Evolutionary conservation across 176 grass and related monocot species (phyloP).

Genomic region (Cymbopogon citratus): DNA sequence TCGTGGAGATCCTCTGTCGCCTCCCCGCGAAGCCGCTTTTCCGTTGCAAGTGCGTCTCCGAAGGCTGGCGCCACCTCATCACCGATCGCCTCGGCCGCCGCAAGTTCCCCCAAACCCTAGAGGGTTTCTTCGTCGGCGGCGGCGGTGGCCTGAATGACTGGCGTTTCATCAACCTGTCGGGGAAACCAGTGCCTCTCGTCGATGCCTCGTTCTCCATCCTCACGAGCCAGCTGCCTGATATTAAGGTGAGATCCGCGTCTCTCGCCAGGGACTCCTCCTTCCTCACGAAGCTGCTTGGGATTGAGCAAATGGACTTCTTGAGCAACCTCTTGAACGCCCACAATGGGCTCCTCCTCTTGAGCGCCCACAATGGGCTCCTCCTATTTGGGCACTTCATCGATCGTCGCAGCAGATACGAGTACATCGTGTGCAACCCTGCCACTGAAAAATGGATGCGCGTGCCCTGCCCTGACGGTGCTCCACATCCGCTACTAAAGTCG

Average conservation of each 20-base stretch:
- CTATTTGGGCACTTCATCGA: not conserved
- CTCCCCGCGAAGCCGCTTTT: not conserved
- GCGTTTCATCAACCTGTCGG: not conserved
- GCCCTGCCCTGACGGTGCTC: not conserved
- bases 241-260: too few species aligned
- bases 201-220: not conserved
- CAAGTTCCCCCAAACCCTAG: not conserved
- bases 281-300: not conserved
- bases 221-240: not conserved
- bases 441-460: not conserved
- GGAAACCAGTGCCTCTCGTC: not conserved
- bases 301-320: not conserved
- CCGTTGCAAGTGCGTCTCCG: not conserved
- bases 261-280: too few species aligned
- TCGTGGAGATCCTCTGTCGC: not conserved
- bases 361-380: not conserved
- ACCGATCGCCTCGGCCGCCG: not conserved
- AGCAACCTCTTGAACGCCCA: not conserved
- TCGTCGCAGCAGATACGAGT: not conserved
- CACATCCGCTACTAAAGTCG: too few species aligned
- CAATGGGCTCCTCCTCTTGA: not conserved
- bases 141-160: too few species aligned
- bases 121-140: not conserved
- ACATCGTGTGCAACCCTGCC: not conserved
- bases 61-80: not conserved